Conservation (phyloP, 2,329 filamentous ascomycete species). For the Neoarthrinium moseri region DNA sequence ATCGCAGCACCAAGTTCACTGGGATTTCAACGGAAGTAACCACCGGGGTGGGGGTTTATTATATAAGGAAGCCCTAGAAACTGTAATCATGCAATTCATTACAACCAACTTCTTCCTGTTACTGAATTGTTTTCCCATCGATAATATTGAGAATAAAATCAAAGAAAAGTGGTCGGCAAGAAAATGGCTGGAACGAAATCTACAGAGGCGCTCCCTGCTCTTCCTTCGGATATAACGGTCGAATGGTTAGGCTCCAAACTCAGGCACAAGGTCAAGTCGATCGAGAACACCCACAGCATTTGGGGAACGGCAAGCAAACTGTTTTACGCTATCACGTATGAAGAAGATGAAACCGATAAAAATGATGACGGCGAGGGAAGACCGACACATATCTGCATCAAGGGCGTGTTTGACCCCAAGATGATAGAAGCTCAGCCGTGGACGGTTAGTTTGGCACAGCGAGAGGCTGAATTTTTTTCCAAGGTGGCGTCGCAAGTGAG, state of each 20-base stretch:
- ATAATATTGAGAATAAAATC: no score
- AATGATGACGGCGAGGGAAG: no score
- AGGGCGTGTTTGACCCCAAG: constrained; percentile 35
- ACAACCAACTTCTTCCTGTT: no score
- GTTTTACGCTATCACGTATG: background rate
- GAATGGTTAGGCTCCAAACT: constrained; percentile 26
- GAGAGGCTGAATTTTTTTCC: constrained; percentile 36
- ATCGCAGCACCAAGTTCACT: no score
- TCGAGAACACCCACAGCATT: background rate
- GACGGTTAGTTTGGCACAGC: constrained; percentile 27
- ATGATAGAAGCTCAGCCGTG: constrained; percentile 31
- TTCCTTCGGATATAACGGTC: constrained; percentile 23
- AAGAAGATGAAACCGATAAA: background rate
- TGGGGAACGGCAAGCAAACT: background rate
- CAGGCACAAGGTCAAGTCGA: background rate
- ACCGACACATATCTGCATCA: constrained; percentile 31
- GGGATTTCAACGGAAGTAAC: no score
- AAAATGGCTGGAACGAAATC: background rate
- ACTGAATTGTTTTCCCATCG: no score
- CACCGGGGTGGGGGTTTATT: no score
- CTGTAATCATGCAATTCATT: no score
- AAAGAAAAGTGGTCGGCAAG: no score
- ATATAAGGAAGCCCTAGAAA: no score
- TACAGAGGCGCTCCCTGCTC: constrained; percentile 16
- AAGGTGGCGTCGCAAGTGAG: constrained; percentile 31